These are phyloP conservation scores for Calonectria multiphialidica DNA, from an alignment of 2,329 filamentous ascomycete species.

Conservation along the genomic window DNA sequence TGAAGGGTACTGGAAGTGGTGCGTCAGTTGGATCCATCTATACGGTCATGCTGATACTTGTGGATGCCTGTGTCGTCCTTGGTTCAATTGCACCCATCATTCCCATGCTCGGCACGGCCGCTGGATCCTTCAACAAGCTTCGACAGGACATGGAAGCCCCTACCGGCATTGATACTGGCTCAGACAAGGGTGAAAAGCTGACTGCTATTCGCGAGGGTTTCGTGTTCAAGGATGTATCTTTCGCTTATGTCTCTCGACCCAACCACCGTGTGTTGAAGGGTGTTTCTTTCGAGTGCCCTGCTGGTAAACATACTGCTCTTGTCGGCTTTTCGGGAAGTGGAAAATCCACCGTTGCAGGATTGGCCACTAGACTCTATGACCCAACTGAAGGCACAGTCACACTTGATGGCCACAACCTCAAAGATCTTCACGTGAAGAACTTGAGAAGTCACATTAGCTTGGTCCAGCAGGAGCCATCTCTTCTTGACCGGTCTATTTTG, in stretches of 20 bases:
- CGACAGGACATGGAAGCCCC: constrained; percentile 67
- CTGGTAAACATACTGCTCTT: constrained; percentile 65
- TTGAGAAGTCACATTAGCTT: constrained; percentile 57
- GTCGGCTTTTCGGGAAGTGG: constrained; percentile 70
- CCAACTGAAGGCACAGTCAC: constrained; percentile 60
- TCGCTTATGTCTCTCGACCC: constrained; percentile 59
- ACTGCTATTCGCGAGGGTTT: constrained; percentile 54
- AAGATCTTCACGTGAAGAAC: constrained; percentile 59
- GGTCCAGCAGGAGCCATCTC: constrained; percentile 60
- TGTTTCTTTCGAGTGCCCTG: constrained; percentile 61
- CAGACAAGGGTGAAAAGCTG: constrained; percentile 54
- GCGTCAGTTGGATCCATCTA: constrained; percentile 64
- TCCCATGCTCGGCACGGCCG: constrained; percentile 69
- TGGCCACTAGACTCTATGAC: constrained; percentile 70
- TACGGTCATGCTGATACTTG: constrained; percentile 73
- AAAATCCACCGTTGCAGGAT: constrained; percentile 67
- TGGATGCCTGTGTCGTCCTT: constrained; percentile 73
- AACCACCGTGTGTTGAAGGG: constrained; percentile 56
- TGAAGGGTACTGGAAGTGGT: constrained; percentile 46
- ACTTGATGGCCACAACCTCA: constrained; percentile 62
- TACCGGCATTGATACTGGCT: constrained; percentile 58
- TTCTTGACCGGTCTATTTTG: constrained; percentile 60
- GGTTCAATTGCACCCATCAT: constrained; percentile 73
- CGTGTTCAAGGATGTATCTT: constrained; percentile 56
- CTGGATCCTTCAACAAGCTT: constrained; percentile 69